These are phyloP conservation scores for Phytophthora boehmeriae DNA, from an alignment of 352 stramenopile species.

Conservation along the genomic window DNA sequence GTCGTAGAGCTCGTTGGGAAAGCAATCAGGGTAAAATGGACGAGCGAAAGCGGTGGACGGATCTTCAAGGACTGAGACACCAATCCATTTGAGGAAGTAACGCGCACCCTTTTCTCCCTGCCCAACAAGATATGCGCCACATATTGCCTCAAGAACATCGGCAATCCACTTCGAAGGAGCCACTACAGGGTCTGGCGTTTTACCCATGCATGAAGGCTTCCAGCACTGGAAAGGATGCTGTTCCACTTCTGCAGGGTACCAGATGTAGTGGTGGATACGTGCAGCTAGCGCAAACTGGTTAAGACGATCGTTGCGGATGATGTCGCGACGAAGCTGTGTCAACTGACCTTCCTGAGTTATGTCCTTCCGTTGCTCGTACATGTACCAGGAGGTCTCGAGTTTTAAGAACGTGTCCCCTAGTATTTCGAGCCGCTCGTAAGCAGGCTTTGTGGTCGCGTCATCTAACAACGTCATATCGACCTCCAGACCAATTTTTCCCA, in stretches of 20 bases:
- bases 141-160: constrained; percentile 84
- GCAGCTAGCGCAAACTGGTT: constrained; percentile 70
- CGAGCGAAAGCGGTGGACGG: constrained; percentile 44
- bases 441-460: constrained; percentile 84
- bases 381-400: constrained; percentile 86
- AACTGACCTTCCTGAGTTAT: constrained; percentile 75
- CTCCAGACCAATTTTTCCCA: constrained; percentile 76
- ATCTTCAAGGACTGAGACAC: constrained; percentile 59
- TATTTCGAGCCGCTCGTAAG: constrained; percentile 85
- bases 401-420: constrained; percentile 87
- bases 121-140: constrained; percentile 77
- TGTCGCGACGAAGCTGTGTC: constrained; percentile 78
- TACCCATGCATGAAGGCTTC: constrained; percentile 89
- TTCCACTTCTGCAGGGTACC: constrained; percentile 80
- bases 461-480: constrained; percentile 77
- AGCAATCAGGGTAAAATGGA: constrained; percentile 72
- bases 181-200: constrained; percentile 72
- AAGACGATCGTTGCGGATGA: constrained; percentile 87
- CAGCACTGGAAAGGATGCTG: constrained; percentile 85
- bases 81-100: constrained; percentile 81
- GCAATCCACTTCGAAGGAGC: constrained; percentile 86
- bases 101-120: constrained; percentile 73
- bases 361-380: constrained; percentile 78
- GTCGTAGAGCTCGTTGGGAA: constrained; percentile 66
- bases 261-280: constrained; percentile 77